phyloP scores from a whole-genome alignment of 495 filamentous ascomycete species.

The Platismatia glauca region DNA sequence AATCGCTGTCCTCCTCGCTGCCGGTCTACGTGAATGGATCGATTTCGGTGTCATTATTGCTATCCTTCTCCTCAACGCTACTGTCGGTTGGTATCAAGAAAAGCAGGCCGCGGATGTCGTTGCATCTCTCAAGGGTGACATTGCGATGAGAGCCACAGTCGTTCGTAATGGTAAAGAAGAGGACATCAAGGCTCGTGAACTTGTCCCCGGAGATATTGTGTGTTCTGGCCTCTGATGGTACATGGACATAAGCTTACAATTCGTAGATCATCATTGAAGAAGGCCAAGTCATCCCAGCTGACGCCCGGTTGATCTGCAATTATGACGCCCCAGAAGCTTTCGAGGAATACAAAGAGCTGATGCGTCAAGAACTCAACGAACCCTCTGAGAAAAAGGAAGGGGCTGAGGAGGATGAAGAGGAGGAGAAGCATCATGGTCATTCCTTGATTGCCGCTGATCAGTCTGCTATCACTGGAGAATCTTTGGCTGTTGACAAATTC shows the following conservation, averaged over 20 bases:
- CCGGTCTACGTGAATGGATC: slow-evolving; percentile 73
- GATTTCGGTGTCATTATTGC: slow-evolving; percentile 79
- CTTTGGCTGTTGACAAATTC: slow-evolving; percentile 70
- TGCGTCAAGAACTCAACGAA: slow-evolving; percentile 45
- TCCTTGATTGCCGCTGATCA: slow-evolving; percentile 61
- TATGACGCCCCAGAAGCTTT: slow-evolving; percentile 63
- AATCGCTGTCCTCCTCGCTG: slow-evolving; percentile 68
- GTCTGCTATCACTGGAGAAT: slow-evolving; percentile 71
- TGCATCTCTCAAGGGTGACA: slow-evolving; percentile 71
- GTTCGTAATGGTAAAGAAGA: slow-evolving; percentile 63
- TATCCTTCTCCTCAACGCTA: slow-evolving; percentile 68
- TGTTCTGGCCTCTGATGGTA: slow-evolving; percentile 26
- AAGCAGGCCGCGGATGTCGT: slow-evolving; percentile 82
- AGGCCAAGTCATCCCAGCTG: slow-evolving; percentile 65
- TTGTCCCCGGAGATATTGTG: slow-evolving; percentile 77
- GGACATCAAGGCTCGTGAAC: slow-evolving; percentile 67
- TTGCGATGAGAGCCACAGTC: slow-evolving; percentile 68
- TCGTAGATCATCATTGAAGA: slow-evolving; percentile 57
- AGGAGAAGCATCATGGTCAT: slow-evolving; percentile 51
- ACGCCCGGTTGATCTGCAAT: slow-evolving; percentile 68
- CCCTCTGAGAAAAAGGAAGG: slow-evolving; percentile 58
- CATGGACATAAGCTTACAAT: slow-evolving; percentile 21
- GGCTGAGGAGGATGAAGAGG: slow-evolving; percentile 47
- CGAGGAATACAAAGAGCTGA: slow-evolving; percentile 60
- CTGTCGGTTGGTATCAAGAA: slow-evolving; percentile 80